phyloP scores from a whole-genome alignment of 2,329 filamentous ascomycete genomes.

The Colletotrichum abscissum region DNA sequence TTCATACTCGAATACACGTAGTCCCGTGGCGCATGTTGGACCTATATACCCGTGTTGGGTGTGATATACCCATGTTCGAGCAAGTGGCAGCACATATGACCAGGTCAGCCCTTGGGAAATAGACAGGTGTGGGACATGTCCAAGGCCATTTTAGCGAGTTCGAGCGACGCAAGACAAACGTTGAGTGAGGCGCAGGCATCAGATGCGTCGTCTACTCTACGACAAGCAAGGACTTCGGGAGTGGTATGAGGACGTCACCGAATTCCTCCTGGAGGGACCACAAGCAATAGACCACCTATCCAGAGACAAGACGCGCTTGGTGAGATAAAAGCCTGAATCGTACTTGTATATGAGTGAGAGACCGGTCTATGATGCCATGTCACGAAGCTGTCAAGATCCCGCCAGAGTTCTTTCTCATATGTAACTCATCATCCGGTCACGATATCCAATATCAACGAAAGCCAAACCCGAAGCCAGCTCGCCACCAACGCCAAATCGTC shows the following conservation, averaged over 20 bases:
- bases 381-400: slow-evolving; percentile 14
- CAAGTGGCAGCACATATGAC: background rate
- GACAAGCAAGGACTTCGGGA: too few species aligned
- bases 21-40: slow-evolving; percentile 62
- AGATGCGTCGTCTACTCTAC: too few species aligned
- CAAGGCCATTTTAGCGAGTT: too few species aligned
- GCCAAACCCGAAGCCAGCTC: background rate
- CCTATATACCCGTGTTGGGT: slow-evolving; percentile 64
- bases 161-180: too few species aligned
- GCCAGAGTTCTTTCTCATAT: background rate
- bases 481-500: slow-evolving; percentile 14
- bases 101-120: background rate
- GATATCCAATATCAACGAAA: background rate
- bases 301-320: too few species aligned
- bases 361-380: slow-evolving; percentile 39
- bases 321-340: background rate
- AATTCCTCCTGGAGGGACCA: too few species aligned
- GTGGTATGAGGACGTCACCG: too few species aligned
- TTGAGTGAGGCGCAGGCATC: too few species aligned
- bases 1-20: too few species aligned
- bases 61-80: slow-evolving; percentile 54
- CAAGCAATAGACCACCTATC: too few species aligned
- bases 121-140: too few species aligned
- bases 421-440: background rate
- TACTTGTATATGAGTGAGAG: slow-evolving; percentile 9